Evolutionary conservation across 345 rosid genomes (phyloP).

Genomic region (Pelargonium nanum): DNA sequence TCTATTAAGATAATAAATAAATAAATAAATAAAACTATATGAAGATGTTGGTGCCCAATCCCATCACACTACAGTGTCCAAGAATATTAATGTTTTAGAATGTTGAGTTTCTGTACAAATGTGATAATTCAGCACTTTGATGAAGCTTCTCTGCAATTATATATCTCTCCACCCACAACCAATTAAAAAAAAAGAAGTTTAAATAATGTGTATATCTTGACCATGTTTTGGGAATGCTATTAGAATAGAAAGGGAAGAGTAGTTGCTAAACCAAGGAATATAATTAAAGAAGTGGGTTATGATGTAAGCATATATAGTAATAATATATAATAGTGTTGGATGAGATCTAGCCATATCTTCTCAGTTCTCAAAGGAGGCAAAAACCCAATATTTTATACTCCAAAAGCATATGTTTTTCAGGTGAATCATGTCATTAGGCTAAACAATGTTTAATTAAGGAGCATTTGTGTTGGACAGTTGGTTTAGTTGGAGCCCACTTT

Average conservation of each 20-base stretch:
- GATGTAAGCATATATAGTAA: slow-evolving; percentile 82
- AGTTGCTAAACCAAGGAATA: slow-evolving; percentile 80
- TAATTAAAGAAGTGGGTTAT: slow-evolving; percentile 55
- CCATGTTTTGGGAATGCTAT: slow-evolving; percentile 40
- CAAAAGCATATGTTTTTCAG: slow-evolving; percentile 30
- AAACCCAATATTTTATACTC: slow-evolving; percentile 39
- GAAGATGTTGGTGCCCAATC: slow-evolving; percentile 17
- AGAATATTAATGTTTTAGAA: slow-evolving; percentile 15
- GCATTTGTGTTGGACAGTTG: slow-evolving; percentile 78
- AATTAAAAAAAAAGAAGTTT: slow-evolving; percentile 13
- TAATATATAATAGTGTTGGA: slow-evolving; percentile 35
- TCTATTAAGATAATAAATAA: slow-evolving; percentile 6
- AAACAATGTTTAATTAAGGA: slow-evolving; percentile 3
- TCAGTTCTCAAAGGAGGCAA: slow-evolving; percentile 65
- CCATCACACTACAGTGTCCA: slow-evolving; percentile 30
- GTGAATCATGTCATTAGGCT: slow-evolving; percentile 59
- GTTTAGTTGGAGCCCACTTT: slow-evolving; percentile 37
- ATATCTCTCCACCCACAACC: slow-evolving; percentile 39
- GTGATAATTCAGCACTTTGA: slow-evolving; percentile 33
- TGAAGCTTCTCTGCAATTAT: slow-evolving; percentile 44
- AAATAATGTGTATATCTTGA: slow-evolving; percentile 42
- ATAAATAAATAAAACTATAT: not conserved
- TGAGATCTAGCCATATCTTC: slow-evolving; percentile 90
- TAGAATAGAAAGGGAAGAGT: slow-evolving; percentile 29
- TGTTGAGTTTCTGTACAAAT: slow-evolving; percentile 20